These are phyloP conservation scores for Pleurotus giganteus DNA, from an alignment of 768 basidiomycete genomes.

Conservation along the genomic window DNA sequence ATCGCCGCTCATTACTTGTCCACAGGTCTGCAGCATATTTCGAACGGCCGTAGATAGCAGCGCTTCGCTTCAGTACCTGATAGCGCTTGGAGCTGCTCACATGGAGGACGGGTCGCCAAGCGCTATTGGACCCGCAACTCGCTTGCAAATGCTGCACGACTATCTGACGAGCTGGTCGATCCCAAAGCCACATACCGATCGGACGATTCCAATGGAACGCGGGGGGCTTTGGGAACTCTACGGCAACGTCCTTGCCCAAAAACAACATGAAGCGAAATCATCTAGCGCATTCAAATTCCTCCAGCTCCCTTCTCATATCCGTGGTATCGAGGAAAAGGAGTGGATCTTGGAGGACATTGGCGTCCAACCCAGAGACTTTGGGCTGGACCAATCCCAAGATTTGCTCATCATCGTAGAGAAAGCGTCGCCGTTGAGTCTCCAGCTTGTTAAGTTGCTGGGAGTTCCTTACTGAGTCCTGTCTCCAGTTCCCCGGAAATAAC, in stretches of 20 bases:
- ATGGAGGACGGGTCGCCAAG: constrained; percentile 36
- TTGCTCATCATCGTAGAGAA: constrained; percentile 51
- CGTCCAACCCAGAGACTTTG: constrained; percentile 50
- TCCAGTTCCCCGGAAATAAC: neutral
- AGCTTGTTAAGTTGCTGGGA: neutral
- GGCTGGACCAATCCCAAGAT: constrained; percentile 67
- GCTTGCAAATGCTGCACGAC: constrained; percentile 36
- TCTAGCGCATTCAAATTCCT: constrained; percentile 36
- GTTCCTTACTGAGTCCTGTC: neutral
- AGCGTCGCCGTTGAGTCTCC: neutral
- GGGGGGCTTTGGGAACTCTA: constrained; percentile 57
- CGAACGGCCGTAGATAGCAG: constrained; percentile 23
- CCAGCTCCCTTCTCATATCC: constrained; percentile 47
- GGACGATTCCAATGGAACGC: constrained; percentile 34
- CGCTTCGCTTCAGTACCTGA: constrained; percentile 35
- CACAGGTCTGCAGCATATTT: constrained; percentile 32
- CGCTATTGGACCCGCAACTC: constrained; percentile 24
- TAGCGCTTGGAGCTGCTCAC: constrained; percentile 45
- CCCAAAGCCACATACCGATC: constrained; percentile 31
- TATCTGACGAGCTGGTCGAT: constrained; percentile 38
- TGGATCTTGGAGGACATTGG: constrained; percentile 40
- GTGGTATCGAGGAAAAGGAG: constrained; percentile 41
- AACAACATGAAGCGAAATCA: too few species aligned
- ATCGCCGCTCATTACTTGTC: neutral
- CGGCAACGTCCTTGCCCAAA: constrained; percentile 54